Conservation (phyloP, 306 rosid genomes). For the Prunus fruticosa region DNA sequence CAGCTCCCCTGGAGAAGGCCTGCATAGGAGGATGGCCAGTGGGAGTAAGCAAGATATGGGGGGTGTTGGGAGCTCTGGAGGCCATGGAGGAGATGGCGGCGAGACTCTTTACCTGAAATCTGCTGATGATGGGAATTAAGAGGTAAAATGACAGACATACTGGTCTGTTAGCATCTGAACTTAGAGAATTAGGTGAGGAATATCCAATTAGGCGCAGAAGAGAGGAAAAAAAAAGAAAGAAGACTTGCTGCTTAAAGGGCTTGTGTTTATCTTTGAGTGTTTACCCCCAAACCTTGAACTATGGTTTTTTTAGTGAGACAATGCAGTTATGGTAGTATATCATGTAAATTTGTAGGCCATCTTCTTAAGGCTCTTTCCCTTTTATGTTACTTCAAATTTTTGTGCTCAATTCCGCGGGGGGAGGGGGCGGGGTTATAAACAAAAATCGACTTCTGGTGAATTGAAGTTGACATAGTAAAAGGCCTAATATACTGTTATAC, state of each 20-base stretch:
- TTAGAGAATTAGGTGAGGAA: constrained; percentile 34
- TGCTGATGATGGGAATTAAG: constrained; percentile 60
- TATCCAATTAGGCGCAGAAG: constrained; percentile 14
- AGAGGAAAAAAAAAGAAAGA: not conserved
- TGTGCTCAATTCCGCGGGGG: not conserved
- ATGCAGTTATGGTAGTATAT: constrained; percentile 30
- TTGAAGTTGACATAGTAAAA: too few species aligned
- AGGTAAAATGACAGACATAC: constrained; percentile 12
- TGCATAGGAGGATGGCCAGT: constrained; percentile 65
- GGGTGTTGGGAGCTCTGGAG: constrained; percentile 62
- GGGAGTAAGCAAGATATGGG: constrained; percentile 77
- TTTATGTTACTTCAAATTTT: not conserved
- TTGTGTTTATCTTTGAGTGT: constrained; percentile 26
- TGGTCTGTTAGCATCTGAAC: constrained; percentile 23
- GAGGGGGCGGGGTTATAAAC: not conserved
- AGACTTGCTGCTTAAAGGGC: constrained; percentile 21
- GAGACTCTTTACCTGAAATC: constrained; percentile 78
- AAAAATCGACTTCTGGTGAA: too few species aligned
- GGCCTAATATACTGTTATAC: too few species aligned
- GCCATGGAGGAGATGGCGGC: constrained; percentile 71
- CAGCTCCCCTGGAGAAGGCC: constrained; percentile 46
- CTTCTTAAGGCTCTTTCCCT: not conserved
- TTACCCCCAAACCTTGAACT: constrained; percentile 24
- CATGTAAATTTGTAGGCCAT: constrained; percentile 25
- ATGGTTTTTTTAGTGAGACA: constrained; percentile 19